Percentiles rank a stretch among this genome's conserved stretches.
Conservation (phyloP, 805 yeast genomes). For the Clavispora santaluciae region DNA sequence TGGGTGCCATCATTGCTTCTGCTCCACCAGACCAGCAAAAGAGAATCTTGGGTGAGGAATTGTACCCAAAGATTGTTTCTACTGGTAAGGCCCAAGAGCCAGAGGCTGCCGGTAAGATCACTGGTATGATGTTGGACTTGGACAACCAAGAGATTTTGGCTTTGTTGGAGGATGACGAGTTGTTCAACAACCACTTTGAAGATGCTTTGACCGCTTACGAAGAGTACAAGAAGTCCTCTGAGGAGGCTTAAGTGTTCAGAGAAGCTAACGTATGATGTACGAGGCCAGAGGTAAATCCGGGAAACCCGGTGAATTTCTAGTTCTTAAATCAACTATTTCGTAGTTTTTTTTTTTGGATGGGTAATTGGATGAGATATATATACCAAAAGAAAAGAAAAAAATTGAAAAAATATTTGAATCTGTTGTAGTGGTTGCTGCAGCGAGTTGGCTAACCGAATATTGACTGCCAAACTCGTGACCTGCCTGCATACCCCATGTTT, state of each 20-base stretch:
- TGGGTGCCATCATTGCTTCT: slow-evolving; percentile 59
- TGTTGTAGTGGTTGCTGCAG: neutral
- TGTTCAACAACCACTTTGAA: slow-evolving; percentile 83
- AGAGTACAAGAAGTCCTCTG: slow-evolving; percentile 68
- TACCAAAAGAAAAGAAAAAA: slow-evolving; percentile 20
- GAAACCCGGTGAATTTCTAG: slow-evolving; percentile 8
- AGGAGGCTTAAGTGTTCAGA: slow-evolving; percentile 23
- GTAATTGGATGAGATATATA: slow-evolving; percentile 22
- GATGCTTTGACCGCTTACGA: slow-evolving; percentile 95
- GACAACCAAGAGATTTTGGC: slow-evolving; percentile 86
- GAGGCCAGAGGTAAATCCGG: neutral
- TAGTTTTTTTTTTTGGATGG: slow-evolving; percentile 19
- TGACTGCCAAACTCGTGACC: neutral
- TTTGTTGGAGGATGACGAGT: slow-evolving; percentile 83
- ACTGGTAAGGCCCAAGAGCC: slow-evolving; percentile 84
- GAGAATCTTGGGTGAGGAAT: slow-evolving; percentile 96
- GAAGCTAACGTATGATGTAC: slow-evolving; percentile 1
- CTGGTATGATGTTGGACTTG: slow-evolving; percentile 97
- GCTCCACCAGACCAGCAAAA: slow-evolving; percentile 88
- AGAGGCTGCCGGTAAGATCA: slow-evolving; percentile 96
- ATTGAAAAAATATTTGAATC: slow-evolving; percentile 1
- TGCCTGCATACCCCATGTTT: neutral
- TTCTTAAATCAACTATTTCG: slow-evolving; percentile 10
- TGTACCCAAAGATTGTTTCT: slow-evolving; percentile 87
- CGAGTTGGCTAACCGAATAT: neutral